phyloP scores from a whole-genome alignment of 768 basidiomycete genomes.

The Rhizopogon rudus region DNA sequence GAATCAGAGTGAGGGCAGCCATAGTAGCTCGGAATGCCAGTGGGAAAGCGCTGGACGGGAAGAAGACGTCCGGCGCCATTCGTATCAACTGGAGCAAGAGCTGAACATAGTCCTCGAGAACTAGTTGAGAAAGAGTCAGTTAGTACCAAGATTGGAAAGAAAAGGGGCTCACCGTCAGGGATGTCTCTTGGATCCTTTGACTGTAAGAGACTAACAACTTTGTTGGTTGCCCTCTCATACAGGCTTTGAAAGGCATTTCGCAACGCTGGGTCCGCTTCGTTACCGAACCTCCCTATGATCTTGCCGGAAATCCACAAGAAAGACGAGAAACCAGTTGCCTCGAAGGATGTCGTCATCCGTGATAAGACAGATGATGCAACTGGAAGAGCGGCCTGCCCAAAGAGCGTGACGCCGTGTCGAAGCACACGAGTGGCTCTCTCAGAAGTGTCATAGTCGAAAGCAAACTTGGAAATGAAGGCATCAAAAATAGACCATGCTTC shows the following conservation, averaged over 20 bases:
- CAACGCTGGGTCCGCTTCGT: conserved; percentile 52
- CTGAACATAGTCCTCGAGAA: conserved; percentile 92
- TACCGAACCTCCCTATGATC: conserved; percentile 70
- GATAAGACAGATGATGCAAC: conserved; percentile 68
- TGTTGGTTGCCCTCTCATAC: conserved; percentile 74
- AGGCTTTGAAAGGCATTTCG: conserved; percentile 53
- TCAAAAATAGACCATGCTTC: conserved; percentile 88
- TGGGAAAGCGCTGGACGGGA: conserved; percentile 74
- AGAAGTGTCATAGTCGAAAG: conserved; percentile 66
- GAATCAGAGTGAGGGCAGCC: conserved; percentile 76
- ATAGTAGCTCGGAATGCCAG: conserved; percentile 72
- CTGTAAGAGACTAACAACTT: conserved; percentile 63
- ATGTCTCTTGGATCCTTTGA: conserved; percentile 65
- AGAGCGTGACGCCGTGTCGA: conserved; percentile 79
- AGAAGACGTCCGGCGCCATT: conserved; percentile 68
- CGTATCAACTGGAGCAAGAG: conserved; percentile 67
- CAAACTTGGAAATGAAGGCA: conserved; percentile 71
- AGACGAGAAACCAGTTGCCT: conserved; percentile 73
- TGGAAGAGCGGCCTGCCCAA: conserved; percentile 58
- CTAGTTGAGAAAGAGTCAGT: conserved; percentile 35
- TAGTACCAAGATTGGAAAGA: not conserved
- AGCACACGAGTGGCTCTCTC: conserved; percentile 84
- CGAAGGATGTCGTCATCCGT: conserved; percentile 77
- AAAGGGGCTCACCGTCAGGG: conserved; percentile 74
- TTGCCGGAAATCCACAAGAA: conserved; percentile 96